Percentiles rank a stretch among this genome's conserved stretches.
Evolutionary conservation across 148 eudicot genomes (phyloP).

Genomic region (Vaccinium vitisidaea): DNA sequence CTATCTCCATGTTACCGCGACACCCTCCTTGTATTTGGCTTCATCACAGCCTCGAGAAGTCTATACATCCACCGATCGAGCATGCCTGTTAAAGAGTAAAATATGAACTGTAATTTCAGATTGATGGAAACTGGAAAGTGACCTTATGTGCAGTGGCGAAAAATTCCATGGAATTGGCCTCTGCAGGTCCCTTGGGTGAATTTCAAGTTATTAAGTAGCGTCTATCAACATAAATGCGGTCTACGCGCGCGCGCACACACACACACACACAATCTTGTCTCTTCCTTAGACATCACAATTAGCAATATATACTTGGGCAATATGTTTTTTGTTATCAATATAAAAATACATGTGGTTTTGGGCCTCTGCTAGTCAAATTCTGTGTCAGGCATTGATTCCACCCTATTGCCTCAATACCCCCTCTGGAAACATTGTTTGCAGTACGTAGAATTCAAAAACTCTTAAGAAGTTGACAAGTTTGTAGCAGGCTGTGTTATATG

Average conservation of each 20-base stretch:
- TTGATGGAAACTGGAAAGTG: not conserved
- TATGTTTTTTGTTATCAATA: no score
- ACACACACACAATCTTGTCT: no score
- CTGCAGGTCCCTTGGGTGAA: no score
- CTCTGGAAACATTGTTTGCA: not conserved
- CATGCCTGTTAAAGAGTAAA: conserved; percentile 54
- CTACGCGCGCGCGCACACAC: no score
- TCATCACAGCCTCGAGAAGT: conserved; percentile 62
- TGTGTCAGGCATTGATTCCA: not conserved
- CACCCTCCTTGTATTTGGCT: conserved; percentile 47
- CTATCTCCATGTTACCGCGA: conserved; percentile 18
- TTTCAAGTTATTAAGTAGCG: no score
- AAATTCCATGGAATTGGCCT: no score
- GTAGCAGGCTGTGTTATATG: not conserved
- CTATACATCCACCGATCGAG: conserved; percentile 93
- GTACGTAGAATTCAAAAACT: not conserved
- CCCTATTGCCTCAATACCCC: not conserved
- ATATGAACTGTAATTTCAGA: no score
- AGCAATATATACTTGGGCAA: no score
- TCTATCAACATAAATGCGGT: no score
- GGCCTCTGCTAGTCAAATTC: no score
- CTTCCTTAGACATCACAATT: no score
- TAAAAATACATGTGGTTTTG: no score
- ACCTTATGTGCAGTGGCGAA: not conserved
- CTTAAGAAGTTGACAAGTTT: not conserved